Base-by-base conservation (phyloP, 371 early-diverging fungal species). In the Rhizomucor pusillus region DNA sequence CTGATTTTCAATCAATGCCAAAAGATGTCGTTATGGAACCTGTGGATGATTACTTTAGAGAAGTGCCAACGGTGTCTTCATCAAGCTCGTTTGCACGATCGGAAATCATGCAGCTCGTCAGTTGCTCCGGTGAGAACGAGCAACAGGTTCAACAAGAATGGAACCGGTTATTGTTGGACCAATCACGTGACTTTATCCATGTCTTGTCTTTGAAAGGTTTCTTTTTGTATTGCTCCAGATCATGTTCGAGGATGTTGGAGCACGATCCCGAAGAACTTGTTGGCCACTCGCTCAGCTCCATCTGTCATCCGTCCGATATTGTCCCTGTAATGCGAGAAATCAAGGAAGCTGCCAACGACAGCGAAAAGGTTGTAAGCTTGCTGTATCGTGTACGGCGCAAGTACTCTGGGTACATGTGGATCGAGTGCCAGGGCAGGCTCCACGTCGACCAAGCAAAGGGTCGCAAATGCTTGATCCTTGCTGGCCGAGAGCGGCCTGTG, bases 271-370 rank as follows among this genome's bases (percentile, higher is more conserved):
- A 65, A 2, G 85, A 86, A 33, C 57, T 87, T n/a, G 50, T 80
- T 20, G 85, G 85, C 10, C 65, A 70, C 19, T 67, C 71, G 2
- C 52, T 87, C 19, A 68, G 73, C 47, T 72, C 73, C 20, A 77
- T 84, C 50, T 79, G 84, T 43, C 88, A 87, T 57, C 82, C 84
- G 1, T 79, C 81, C 13, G 88, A 87, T 53, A 64, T 81, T 22
- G 74, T 81, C 9, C 62, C 79, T 5, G 83, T 82, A 2, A 77
- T 86, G 72, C 70, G 86, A 2, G 85, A 87, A 62, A 47, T 87
- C 10, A 78, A 78, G 49, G 62, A 71, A 1, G 70, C 74, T 13
- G 57, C 44, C 24, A 59, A 72, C 16, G 65, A 65, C 3, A n/a
- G n/a, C n/a, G n/a, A n/a, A n/a, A 68, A 69, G 11, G 49, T 63